Evolutionary conservation across 305 asterid species (phyloP).

Genomic region (Fraxinus greggii): DNA sequence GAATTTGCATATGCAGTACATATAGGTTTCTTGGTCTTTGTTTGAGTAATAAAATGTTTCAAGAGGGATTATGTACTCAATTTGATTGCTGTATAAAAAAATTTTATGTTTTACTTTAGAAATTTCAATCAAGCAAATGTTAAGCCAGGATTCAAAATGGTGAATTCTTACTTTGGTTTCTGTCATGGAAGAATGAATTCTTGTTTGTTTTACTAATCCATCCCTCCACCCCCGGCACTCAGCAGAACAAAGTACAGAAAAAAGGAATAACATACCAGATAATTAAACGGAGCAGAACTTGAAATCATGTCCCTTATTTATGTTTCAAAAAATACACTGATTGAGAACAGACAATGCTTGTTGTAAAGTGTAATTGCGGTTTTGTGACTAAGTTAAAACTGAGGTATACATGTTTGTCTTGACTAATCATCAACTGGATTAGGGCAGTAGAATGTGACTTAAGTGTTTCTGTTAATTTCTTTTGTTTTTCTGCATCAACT

Average conservation of each 20-base stretch:
- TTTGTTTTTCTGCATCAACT: conserved; percentile 4
- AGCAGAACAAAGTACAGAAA: background rate
- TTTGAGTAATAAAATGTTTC: background rate
- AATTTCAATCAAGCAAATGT: too few relatives aligned
- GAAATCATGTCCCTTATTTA: background rate
- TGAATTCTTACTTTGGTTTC: too few relatives aligned
- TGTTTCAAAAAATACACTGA: background rate
- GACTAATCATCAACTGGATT: background rate
- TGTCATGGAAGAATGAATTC: too few relatives aligned
- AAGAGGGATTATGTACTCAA: background rate
- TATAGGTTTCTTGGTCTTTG: background rate
- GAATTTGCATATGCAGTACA: background rate
- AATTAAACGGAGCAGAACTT: background rate
- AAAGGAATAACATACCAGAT: background rate
- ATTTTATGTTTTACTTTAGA: background rate
- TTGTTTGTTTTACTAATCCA: background rate
- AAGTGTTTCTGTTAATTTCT: background rate
- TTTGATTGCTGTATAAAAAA: background rate
- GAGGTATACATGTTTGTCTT: background rate
- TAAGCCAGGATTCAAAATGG: too few relatives aligned
- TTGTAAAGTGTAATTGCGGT: background rate
- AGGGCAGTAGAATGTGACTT: background rate
- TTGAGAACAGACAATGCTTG: background rate
- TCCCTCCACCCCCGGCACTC: background rate
- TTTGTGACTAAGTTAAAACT: background rate